Conservation (phyloP, 2,329 filamentous ascomycete genomes). For the Cytospora piceae region DNA sequence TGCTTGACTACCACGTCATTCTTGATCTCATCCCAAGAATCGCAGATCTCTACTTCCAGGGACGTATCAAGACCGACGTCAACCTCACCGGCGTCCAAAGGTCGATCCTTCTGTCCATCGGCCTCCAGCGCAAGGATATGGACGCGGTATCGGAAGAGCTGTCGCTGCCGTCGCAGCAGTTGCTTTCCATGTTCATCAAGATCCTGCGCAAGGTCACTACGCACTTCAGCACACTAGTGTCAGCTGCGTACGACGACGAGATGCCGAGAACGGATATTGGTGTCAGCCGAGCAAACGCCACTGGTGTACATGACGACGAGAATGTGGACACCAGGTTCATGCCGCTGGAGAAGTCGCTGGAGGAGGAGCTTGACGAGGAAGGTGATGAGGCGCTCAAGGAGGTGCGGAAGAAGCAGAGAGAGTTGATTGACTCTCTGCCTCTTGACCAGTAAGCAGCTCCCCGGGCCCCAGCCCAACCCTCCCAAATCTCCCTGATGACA, state of each 20-base stretch:
- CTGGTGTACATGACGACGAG: slow-evolving; percentile 71
- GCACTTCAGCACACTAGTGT: slow-evolving; percentile 75
- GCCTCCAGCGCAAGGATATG: slow-evolving; percentile 87
- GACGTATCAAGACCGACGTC: slow-evolving; percentile 68
- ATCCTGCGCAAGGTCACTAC: slow-evolving; percentile 84
- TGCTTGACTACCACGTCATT: slow-evolving; percentile 97
- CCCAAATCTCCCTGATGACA: not conserved
- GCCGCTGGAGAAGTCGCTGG: slow-evolving; percentile 70
- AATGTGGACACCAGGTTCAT: slow-evolving; percentile 67
- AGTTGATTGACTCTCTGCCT: slow-evolving; percentile 87
- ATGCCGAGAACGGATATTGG: slow-evolving; percentile 64
- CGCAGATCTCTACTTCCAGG: slow-evolving; percentile 82
- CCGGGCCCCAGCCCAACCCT: not conserved
- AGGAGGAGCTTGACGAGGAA: slow-evolving; percentile 83
- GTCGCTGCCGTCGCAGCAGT: slow-evolving; percentile 72
- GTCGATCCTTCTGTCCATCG: slow-evolving; percentile 85
- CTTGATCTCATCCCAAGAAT: slow-evolving; percentile 87
- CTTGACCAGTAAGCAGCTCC: slow-evolving; percentile 74
- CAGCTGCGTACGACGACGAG: slow-evolving; percentile 70
- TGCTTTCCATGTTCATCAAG: slow-evolving; percentile 97
- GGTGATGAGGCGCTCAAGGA: slow-evolving; percentile 74
- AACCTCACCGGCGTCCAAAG: slow-evolving; percentile 82
- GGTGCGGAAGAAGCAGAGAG: slow-evolving; percentile 78
- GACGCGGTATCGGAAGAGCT: slow-evolving; percentile 81
- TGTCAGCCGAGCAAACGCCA: slow-evolving; percentile 62